Evolutionary conservation across 768 basidiomycete species (phyloP), one percentile per base, ranked within the genome.

Genomic region (Trametes villosa): DNA sequence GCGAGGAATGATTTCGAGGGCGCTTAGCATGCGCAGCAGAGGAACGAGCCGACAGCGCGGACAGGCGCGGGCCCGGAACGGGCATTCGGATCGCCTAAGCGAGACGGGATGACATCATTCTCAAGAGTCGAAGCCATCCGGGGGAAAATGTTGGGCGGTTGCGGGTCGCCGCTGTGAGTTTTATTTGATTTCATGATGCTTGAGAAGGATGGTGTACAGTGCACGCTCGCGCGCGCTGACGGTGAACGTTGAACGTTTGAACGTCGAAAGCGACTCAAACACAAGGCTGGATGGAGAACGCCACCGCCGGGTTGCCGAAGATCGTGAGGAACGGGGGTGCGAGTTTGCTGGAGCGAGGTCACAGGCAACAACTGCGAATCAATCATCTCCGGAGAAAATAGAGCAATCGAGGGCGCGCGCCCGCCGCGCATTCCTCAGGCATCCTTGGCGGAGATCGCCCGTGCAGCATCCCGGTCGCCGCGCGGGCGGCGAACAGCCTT

Each of bases 271-370:
- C 20, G 17, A 11, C 11, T 11, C n/a, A 8, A 41, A n/a, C n/a
- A 41, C n/a, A 24, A 46, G 29, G 33, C 30, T 42, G 52, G 38
- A 27, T 30, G n/a, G n/a, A 27, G 38, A 54, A 31, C 53, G 53
- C 53, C 54, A 46, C 54, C 18, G 45, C 30, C 31, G 20, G 9
- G 18, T 27, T n/a, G 54, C 54, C 44, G 54, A 22, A 56, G 44
- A 56, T 46, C 29, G n/a, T 36, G 26, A 57, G 56, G 56, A 57
- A 57, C 56, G 47, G 22, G 56, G 56, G 56, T 54, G n/a, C 15
- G 15, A 9, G 33, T 24, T 27, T 18, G 30, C 18, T 33, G 36
- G 20, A 50, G 36, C 48, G 36, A 22, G 33, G 27, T 18, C 31
- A 33, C 31, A 31, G 48, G n/a, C 33, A 17, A 9, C 5, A 7